Evolutionary conservation across 495 filamentous ascomycete species (phyloP).

Genomic region (Penicillium herquei): DNA sequence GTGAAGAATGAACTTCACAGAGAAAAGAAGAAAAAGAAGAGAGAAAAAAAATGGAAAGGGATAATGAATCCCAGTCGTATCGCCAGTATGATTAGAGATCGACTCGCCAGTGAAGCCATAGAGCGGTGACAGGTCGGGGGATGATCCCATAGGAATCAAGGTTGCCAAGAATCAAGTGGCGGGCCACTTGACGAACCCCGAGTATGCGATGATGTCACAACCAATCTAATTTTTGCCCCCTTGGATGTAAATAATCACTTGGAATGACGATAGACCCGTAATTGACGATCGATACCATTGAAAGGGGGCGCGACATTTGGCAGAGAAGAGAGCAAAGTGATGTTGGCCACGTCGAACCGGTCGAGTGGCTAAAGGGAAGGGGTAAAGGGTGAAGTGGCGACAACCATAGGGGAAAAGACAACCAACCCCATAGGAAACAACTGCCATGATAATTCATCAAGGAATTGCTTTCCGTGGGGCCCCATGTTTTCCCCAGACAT

Average conservation of each 20-base stretch:
- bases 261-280: constrained; percentile 8
- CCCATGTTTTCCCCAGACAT: background rate
- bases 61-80: constrained; percentile 10
- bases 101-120: constrained; percentile 6
- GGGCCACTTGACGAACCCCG: constrained; percentile 20
- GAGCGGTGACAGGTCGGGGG: constrained; percentile 2
- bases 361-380: constrained; percentile 19
- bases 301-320: constrained; percentile 11
- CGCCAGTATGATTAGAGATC: constrained; percentile 13
- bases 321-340: background rate
- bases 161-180: constrained; percentile 29
- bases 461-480: background rate
- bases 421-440: background rate
- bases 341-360: constrained; percentile 23
- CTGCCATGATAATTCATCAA: background rate
- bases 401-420: constrained; percentile 6
- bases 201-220: constrained; percentile 34
- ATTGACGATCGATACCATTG: constrained; percentile 6
- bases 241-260: constrained; percentile 17
- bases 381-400: constrained; percentile 17
- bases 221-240: constrained; percentile 18
- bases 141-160: constrained; percentile 14
- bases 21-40: constrained; percentile 4
- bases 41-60: background rate
- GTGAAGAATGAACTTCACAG: background rate